A percentile compares a stretch with the other conserved stretches of the same genome.
Evolutionary conservation across 805 yeast genomes (phyloP).

Genomic region (Metschnikowia sp.): DNA sequence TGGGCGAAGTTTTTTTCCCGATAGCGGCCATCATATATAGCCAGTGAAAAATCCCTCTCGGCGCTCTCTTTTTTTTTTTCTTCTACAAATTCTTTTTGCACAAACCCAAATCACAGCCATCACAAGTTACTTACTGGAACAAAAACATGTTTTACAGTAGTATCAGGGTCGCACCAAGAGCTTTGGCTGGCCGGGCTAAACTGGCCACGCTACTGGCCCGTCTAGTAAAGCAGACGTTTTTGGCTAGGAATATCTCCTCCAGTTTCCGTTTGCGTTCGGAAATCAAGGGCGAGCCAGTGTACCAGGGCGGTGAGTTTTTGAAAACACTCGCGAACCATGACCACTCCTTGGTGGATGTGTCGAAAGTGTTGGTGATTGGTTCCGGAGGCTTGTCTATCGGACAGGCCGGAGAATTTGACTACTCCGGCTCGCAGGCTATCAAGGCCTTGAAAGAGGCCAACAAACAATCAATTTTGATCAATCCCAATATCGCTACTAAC

Average conservation of each 20-base stretch:
- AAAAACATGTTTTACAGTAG: conserved; percentile 9
- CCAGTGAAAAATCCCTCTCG: conserved; percentile 2
- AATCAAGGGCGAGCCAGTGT: conserved; percentile 26
- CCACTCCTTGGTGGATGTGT: conserved; percentile 74
- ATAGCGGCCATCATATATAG: conserved; percentile 13
- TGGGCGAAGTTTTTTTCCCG: conserved; percentile 16
- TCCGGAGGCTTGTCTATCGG: conserved; percentile 98
- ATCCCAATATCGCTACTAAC: conserved; percentile 95
- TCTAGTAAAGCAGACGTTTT: neutral
- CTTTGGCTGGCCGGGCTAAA: conserved; percentile 7
- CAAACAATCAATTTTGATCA: conserved; percentile 79
- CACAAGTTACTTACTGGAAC: neutral
- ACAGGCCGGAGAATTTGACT: conserved; percentile 98
- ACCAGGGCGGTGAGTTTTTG: conserved; percentile 63
- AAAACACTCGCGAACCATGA: conserved; percentile 56
- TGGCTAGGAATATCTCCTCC: conserved; percentile 2
- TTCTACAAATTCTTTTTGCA: neutral
- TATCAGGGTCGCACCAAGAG: conserved; percentile 7
- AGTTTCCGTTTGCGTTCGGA: neutral
- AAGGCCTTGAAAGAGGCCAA: conserved; percentile 91
- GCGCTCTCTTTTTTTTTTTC: neutral
- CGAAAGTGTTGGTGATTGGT: conserved; percentile 87
- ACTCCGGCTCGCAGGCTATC: conserved; percentile 96
- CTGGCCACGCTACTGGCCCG: conserved; percentile 6
- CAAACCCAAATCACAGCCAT: neutral